A percentile compares a stretch with the other conserved stretches of the same genome.
Conservation (phyloP, 495 filamentous ascomycete species). For the Bathelium albidoporum region DNA sequence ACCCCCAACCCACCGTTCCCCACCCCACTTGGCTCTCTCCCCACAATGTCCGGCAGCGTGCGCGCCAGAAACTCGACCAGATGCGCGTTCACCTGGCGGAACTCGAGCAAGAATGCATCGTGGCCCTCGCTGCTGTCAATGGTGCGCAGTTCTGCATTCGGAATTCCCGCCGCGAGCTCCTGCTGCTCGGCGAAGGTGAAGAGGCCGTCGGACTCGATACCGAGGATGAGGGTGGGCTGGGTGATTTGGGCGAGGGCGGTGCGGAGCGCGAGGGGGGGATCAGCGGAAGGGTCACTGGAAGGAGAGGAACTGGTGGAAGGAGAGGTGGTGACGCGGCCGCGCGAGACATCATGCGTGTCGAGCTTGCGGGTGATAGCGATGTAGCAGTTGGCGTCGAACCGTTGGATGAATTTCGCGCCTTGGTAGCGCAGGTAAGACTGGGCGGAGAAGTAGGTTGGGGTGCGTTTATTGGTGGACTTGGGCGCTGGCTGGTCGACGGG, state of each 20-base stretch:
- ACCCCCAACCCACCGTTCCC: conserved; percentile 32
- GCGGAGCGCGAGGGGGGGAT: conserved; percentile 33
- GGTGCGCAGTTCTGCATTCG: conserved; percentile 61
- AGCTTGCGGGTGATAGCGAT: conserved; percentile 97
- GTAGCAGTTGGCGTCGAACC: conserved; percentile 97
- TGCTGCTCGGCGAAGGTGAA: conserved; percentile 96
- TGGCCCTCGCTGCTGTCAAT: conserved; percentile 94
- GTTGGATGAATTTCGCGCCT: conserved; percentile 88
- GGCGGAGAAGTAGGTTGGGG: conserved; percentile 87
- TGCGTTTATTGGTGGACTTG: conserved; percentile 36
- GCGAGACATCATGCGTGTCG: conserved; percentile 92
- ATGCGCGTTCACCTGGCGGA: conserved; percentile 88
- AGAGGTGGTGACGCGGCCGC: conserved; percentile 46
- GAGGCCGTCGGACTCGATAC: conserved; percentile 88
- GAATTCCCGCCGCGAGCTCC: conserved; percentile 76
- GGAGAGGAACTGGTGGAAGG: conserved; percentile 20
- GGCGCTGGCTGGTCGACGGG: conserved; percentile 15
- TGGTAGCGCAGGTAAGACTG: conserved; percentile 99
- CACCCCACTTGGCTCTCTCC: conserved; percentile 34
- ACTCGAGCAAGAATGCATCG: conserved; percentile 92
- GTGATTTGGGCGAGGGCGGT: conserved; percentile 70
- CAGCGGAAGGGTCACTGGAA: no score
- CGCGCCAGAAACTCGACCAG: conserved; percentile 76
- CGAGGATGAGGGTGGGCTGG: conserved; percentile 80
- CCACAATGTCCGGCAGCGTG: conserved; percentile 79